A percentile compares a stretch with the other conserved stretches of the same genome.
Conservation (phyloP, 2,329 filamentous ascomycete genomes). For the Scedosporium aurantiacum region DNA sequence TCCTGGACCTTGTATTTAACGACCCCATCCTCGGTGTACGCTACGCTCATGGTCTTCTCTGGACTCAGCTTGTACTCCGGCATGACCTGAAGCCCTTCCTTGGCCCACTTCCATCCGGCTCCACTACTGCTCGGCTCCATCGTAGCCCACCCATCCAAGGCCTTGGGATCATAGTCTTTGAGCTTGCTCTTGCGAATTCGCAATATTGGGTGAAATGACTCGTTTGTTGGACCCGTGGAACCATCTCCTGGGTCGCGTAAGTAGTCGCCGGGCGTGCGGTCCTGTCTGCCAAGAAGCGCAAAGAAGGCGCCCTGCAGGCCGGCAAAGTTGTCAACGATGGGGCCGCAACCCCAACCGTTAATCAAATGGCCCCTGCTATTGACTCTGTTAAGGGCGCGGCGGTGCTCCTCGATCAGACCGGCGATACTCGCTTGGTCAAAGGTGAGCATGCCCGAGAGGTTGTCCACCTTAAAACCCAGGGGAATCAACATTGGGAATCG, state of each 20-base stretch:
- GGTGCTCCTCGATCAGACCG: not conserved
- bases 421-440: not conserved
- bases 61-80: slow-evolving; percentile 8
- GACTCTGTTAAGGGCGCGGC: not conserved
- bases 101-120: slow-evolving; percentile 5
- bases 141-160: not conserved
- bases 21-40: not conserved
- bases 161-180: not conserved
- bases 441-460: slow-evolving; percentile 5
- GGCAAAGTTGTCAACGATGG: slow-evolving; percentile 3
- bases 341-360: slow-evolving; percentile 8
- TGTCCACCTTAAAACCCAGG: not conserved
- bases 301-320: slow-evolving; percentile 1
- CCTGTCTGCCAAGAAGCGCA: not conserved
- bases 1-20: not conserved
- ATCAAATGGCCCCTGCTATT: not conserved
- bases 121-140: not conserved
- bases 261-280: slow-evolving; percentile 9
- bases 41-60: not conserved
- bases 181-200: not conserved
- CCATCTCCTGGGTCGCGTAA: not conserved
- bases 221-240: slow-evolving; percentile 1
- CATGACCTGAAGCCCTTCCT: not conserved
- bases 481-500: not conserved
- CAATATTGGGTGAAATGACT: slow-evolving; percentile 8